Percentiles rank a stretch among this genome's conserved stretches.
phyloP scores from a whole-genome alignment of 2,329 filamentous ascomycete species.

The Alternaria arbusti region DNA sequence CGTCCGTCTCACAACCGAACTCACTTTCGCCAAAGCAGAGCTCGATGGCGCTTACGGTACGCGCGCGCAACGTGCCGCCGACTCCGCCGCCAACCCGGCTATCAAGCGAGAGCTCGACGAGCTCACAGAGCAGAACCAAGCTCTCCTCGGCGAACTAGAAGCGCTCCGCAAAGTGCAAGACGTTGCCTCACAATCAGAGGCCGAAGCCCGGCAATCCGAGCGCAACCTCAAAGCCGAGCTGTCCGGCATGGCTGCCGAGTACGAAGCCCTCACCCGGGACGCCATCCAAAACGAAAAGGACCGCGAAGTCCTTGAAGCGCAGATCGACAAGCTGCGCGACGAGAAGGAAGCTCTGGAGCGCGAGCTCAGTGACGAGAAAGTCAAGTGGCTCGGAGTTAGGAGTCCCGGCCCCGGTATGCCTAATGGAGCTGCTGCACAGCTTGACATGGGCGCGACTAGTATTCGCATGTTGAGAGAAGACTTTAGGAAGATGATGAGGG shows the following conservation, averaged over 20 bases:
- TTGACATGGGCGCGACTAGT: slow-evolving; percentile 64
- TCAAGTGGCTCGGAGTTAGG: slow-evolving; percentile 68
- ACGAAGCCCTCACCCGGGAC: slow-evolving; percentile 72
- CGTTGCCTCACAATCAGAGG: slow-evolving; percentile 44
- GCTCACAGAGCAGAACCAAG: slow-evolving; percentile 54
- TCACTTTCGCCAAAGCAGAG: slow-evolving; percentile 89
- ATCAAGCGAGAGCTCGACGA: slow-evolving; percentile 67
- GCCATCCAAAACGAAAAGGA: slow-evolving; percentile 75
- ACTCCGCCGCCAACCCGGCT: slow-evolving; percentile 63
- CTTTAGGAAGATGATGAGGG: slow-evolving; percentile 82
- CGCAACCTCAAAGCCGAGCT: slow-evolving; percentile 68
- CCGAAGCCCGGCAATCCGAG: slow-evolving; percentile 47
- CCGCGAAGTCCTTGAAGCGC: slow-evolving; percentile 67
- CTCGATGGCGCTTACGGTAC: slow-evolving; percentile 92
- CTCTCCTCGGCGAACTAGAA: slow-evolving; percentile 52
- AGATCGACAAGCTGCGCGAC: slow-evolving; percentile 69
- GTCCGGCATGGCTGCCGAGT: slow-evolving; percentile 71
- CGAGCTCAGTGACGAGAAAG: slow-evolving; percentile 70
- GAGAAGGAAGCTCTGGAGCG: slow-evolving; percentile 68
- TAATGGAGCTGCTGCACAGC: slow-evolving; percentile 27
- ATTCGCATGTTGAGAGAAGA: slow-evolving; percentile 74
- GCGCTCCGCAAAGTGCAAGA: slow-evolving; percentile 50
- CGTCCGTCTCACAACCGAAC: slow-evolving; percentile 72
- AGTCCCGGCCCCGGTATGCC: slow-evolving; percentile 53
- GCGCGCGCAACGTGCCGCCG: slow-evolving; percentile 71